These are phyloP conservation scores for Solanum paucissectum DNA, from an alignment of 257 asterid species.

Conservation along the genomic window DNA sequence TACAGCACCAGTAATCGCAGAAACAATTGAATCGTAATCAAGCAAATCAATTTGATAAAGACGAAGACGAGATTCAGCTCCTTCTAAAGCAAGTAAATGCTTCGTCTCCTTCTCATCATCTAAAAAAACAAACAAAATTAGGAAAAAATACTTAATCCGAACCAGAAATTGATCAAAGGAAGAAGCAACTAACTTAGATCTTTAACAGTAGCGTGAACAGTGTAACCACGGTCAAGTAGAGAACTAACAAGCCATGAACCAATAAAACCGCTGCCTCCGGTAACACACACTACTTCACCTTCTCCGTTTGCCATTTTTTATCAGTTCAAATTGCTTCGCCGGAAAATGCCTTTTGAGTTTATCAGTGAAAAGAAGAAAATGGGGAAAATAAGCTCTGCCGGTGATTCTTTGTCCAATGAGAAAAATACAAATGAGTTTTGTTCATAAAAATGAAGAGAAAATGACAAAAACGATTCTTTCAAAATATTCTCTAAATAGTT, in stretches of 20 bases:
- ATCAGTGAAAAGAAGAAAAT: background rate
- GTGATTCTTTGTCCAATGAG: background rate
- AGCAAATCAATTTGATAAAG: slow-evolving; percentile 69
- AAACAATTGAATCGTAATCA: slow-evolving; percentile 42
- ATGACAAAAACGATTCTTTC: too few species aligned
- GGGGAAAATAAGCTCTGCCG: background rate
- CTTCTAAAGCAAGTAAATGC: slow-evolving; percentile 61
- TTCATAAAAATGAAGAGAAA: too few species aligned
- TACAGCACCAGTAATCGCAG: slow-evolving; percentile 44
- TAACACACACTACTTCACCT: slow-evolving; percentile 63
- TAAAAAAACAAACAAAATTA: background rate
- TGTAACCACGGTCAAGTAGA: slow-evolving; percentile 80
- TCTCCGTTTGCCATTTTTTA: slow-evolving; percentile 19
- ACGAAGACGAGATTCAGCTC: slow-evolving; percentile 59
- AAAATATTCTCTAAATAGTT: too few species aligned
- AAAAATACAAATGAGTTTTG: background rate
- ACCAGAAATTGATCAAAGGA: background rate
- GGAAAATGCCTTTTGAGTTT: background rate
- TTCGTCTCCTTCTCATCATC: slow-evolving; percentile 73
- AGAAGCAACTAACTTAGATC: slow-evolving; percentile 30
- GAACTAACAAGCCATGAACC: slow-evolving; percentile 66
- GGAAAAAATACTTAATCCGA: background rate
- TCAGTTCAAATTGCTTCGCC: background rate
- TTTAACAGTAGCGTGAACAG: slow-evolving; percentile 81
- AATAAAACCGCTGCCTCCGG: slow-evolving; percentile 84